phyloP scores from a whole-genome alignment of 2,329 filamentous ascomycete species.

The Cryphonectria radicalis region DNA sequence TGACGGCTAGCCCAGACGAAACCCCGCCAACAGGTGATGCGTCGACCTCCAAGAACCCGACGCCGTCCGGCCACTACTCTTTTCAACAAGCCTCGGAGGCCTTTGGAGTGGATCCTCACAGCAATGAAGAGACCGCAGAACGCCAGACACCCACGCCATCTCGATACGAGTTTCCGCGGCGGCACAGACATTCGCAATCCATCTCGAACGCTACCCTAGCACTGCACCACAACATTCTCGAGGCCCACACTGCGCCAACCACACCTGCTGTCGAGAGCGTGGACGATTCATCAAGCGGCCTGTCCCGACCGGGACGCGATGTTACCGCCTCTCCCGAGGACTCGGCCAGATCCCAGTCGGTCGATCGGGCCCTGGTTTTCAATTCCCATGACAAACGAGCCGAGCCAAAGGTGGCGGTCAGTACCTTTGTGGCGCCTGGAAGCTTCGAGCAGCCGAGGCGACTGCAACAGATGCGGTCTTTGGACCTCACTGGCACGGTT shows the following conservation, averaged over 20 bases:
- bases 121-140: conserved; percentile 40
- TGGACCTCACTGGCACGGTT: conserved; percentile 42
- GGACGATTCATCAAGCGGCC: conserved; percentile 48
- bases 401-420: conserved; percentile 66
- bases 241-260: conserved; percentile 41
- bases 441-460: conserved; percentile 55
- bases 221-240: conserved; percentile 42
- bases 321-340: conserved; percentile 47
- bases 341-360: conserved; percentile 61
- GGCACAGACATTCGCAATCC: conserved; percentile 48
- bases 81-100: conserved; percentile 41
- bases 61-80: conserved; percentile 43
- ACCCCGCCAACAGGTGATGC: conserved; percentile 40
- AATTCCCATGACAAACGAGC: conserved; percentile 66
- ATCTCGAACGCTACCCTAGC: conserved; percentile 51
- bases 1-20: conserved; percentile 69
- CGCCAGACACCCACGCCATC: conserved; percentile 39
- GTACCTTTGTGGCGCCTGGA: conserved; percentile 64
- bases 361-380: conserved; percentile 63
- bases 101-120: conserved; percentile 42
- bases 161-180: conserved; percentile 42
- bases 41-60: conserved; percentile 44
- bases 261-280: conserved; percentile 45
- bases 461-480: conserved; percentile 52
- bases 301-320: conserved; percentile 48